phyloP scores from a whole-genome alignment of 257 asterid genomes.

The Hygrophila difformis region DNA sequence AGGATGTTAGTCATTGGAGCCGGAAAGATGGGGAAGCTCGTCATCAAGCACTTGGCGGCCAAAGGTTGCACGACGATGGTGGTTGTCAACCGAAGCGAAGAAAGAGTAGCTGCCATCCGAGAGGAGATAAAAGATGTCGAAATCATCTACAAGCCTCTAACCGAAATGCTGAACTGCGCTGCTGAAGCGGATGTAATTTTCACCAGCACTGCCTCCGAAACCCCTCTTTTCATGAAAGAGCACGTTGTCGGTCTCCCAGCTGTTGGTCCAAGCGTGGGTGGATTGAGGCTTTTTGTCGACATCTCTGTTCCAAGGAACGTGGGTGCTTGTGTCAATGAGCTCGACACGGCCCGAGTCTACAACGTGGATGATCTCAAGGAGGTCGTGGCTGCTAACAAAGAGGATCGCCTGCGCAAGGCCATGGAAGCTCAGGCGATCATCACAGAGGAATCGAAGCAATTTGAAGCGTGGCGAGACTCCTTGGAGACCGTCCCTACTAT shows the following conservation, averaged over 20 bases:
- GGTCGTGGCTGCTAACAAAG: conserved; percentile 93
- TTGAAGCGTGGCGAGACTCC: conserved; percentile 95
- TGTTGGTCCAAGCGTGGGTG: conserved; percentile 37
- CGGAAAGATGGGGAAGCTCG: conserved; percentile 98
- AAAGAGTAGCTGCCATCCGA: conserved; percentile 60
- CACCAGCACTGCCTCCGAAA: conserved; percentile 81
- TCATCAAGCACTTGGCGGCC: conserved; percentile 81
- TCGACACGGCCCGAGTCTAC: conserved; percentile 57
- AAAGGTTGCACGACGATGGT: conserved; percentile 89
- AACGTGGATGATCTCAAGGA: conserved; percentile 93
- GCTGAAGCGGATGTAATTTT: conserved; percentile 78
- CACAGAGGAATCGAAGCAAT: conserved; percentile 68
- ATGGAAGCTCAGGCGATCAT: conserved; percentile 88
- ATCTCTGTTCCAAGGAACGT: conserved; percentile 92
- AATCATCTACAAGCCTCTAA: conserved; percentile 59
- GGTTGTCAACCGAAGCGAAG: conserved; percentile 75
- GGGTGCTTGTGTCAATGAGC: conserved; percentile 70
- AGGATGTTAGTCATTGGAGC: conserved; percentile 83
- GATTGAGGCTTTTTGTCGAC: conserved; percentile 64
- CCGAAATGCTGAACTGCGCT: conserved; percentile 51
- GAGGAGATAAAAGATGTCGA: conserved; percentile 69
- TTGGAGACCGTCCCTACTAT: conserved; percentile 89
- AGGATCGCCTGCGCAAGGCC: conserved; percentile 78
- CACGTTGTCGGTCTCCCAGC: conserved; percentile 48
- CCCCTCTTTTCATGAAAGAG: conserved; percentile 58